Conservation (phyloP, 257 asterid species). For the Schizonepeta tenuifolia region DNA sequence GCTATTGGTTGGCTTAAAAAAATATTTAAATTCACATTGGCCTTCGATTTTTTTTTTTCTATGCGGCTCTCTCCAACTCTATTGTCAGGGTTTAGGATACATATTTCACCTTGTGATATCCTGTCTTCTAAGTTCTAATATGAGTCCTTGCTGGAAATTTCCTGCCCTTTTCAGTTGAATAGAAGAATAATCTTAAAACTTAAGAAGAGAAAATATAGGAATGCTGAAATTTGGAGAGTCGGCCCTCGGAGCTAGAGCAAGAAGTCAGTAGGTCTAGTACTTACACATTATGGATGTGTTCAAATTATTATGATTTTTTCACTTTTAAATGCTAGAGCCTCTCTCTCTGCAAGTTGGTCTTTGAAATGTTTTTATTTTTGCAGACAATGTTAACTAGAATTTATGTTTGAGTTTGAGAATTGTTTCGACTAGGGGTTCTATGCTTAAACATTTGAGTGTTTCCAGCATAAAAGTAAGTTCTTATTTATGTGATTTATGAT, state of each 20-base stretch:
- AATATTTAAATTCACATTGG: background rate
- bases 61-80: background rate
- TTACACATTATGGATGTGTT: background rate
- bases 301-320: background rate
- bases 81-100: background rate
- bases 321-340: background rate
- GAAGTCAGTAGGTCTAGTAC: conserved; percentile 1
- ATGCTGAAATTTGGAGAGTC: background rate
- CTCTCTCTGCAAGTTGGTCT: background rate
- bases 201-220: background rate
- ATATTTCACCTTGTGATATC: background rate
- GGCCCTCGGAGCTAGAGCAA: background rate
- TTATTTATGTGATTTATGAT: conserved; percentile 1
- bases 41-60: background rate
- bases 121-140: background rate
- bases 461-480: background rate
- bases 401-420: background rate
- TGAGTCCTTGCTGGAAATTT: background rate
- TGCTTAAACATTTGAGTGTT: background rate
- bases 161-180: background rate
- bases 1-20: background rate
- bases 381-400: no score
- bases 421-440: background rate
- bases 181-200: background rate
- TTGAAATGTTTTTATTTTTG: background rate